A percentile compares a stretch with the other conserved stretches of the same genome.
phyloP scores from a whole-genome alignment of 768 basidiomycete species.

The Lentinus brumalis region DNA sequence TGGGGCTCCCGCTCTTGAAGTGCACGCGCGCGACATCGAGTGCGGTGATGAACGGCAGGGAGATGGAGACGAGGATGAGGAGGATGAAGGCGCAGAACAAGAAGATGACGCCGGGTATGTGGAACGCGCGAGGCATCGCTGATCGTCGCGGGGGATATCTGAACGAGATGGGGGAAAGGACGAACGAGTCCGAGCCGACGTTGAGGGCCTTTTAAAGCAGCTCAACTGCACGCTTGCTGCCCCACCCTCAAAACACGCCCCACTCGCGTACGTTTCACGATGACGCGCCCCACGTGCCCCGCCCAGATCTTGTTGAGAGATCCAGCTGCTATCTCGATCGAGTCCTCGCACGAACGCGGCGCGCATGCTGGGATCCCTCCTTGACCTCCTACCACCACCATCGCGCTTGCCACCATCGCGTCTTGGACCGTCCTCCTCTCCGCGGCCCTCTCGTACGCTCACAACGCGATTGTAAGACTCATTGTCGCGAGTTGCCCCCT shows the following conservation, averaged over 20 bases:
- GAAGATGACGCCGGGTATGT: constrained; percentile 60
- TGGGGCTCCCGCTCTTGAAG: constrained; percentile 39
- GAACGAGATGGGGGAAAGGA: background rate
- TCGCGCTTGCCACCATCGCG: constrained; percentile 17
- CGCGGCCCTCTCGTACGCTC: background rate
- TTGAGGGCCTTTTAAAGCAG: background rate
- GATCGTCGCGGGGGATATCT: background rate
- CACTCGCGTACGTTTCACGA: background rate
- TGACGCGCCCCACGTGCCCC: constrained; percentile 16
- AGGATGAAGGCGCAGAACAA: constrained; percentile 65
- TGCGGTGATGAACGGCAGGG: constrained; percentile 66
- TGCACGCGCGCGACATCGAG: constrained; percentile 67
- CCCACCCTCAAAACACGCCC: background rate
- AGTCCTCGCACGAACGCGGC: background rate
- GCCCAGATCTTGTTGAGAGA: constrained; percentile 15
- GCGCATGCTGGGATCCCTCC: background rate
- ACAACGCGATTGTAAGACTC: background rate
- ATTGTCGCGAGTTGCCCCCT: background rate
- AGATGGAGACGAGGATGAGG: constrained; percentile 68
- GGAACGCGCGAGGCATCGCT: constrained; percentile 40
- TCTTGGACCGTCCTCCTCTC: background rate
- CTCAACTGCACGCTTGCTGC: background rate
- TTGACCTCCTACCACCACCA: constrained; percentile 19
- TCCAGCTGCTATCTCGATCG: background rate
- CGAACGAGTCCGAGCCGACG: background rate